Evolutionary conservation across 441 rosid genomes (phyloP).

Genomic region (Rhodomyrtus psidioides): DNA sequence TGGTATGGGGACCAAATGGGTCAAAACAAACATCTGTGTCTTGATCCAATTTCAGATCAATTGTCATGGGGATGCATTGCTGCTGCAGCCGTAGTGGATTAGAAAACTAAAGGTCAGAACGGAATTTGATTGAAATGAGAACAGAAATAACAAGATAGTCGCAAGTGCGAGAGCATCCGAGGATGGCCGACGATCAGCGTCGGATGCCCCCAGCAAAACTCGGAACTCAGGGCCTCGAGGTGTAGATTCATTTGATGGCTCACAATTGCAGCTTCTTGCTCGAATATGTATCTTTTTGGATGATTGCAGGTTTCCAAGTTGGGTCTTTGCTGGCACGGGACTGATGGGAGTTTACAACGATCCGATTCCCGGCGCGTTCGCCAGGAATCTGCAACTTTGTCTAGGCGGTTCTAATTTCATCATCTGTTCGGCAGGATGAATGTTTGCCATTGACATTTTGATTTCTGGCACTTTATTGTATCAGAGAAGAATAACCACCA

Average conservation of each 20-base stretch:
- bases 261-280: not conserved
- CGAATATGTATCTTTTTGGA: not conserved
- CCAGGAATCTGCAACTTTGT: not conserved
- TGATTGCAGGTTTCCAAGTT: not conserved
- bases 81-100: too few species aligned
- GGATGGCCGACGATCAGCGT: not conserved
- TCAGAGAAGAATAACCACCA: not conserved
- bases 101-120: too few species aligned
- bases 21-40: too few species aligned
- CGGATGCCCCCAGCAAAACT: not conserved
- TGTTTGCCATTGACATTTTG: not conserved
- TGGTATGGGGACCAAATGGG: too few species aligned
- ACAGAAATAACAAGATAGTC: not conserved
- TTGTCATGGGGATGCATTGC: too few species aligned
- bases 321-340: conserved; percentile 2
- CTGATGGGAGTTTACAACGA: not conserved
- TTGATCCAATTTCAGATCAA: too few species aligned
- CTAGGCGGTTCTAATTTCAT: not conserved
- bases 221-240: not conserved
- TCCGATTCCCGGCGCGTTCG: too few species aligned
- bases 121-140: not conserved
- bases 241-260: not conserved
- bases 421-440: not conserved
- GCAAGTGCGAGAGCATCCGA: not conserved
- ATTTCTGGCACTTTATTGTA: not conserved